Evolutionary conservation across 2,329 filamentous ascomycete species (phyloP).

Genomic region (Pestalotiopsis sp.): DNA sequence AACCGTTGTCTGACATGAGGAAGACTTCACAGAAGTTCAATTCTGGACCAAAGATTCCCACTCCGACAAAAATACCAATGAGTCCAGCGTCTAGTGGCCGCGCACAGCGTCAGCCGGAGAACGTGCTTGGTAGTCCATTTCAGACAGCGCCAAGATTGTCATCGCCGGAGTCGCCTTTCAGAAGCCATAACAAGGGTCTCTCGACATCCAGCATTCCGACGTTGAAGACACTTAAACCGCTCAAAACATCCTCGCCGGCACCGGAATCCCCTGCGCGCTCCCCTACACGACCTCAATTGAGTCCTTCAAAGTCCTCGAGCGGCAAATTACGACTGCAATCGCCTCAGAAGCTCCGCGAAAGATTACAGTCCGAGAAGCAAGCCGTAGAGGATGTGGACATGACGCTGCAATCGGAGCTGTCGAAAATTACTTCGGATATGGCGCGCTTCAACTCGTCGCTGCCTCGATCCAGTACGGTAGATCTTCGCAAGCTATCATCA

Average conservation of each 20-base stretch:
- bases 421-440: conserved; percentile 80
- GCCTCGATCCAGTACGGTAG: conserved; percentile 36
- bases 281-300: conserved; percentile 32
- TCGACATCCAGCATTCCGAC: conserved; percentile 57
- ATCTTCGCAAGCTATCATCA: conserved; percentile 51
- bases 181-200: conserved; percentile 47
- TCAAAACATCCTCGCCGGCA: conserved; percentile 16
- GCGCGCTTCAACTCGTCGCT: conserved; percentile 51
- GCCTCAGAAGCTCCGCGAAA: conserved; percentile 77
- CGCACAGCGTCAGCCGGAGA: conserved; percentile 52
- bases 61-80: conserved; percentile 52
- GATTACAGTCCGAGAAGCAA: conserved; percentile 78
- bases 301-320: conserved; percentile 38
- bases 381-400: conserved; percentile 70
- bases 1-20: conserved; percentile 53
- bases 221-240: conserved; percentile 42
- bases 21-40: conserved; percentile 59
- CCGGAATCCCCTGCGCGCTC: conserved; percentile 13
- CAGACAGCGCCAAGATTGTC: conserved; percentile 16
- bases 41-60: conserved; percentile 45
- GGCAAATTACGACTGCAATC: conserved; percentile 68
- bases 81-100: conserved; percentile 45
- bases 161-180: conserved; percentile 21
- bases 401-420: conserved; percentile 72
- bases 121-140: conserved; percentile 28